Evolutionary conservation across 805 yeast genomes (phyloP), one percentile per base, ranked within the genome.

Genomic region (Lipomyces yamanashiensis): DNA sequence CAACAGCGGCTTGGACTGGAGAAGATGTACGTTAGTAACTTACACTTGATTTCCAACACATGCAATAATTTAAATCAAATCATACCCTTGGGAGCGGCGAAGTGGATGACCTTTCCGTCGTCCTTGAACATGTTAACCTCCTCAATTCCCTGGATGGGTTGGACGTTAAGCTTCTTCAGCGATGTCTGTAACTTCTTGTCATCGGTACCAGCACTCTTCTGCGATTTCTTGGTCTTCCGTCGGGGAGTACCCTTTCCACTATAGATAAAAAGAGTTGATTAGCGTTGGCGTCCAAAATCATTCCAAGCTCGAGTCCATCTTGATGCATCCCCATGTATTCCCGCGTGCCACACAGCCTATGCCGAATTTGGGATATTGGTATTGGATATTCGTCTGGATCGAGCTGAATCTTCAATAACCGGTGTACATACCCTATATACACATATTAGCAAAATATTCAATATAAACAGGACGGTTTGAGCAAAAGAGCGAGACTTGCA

Each of bases 81-180:
- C 70, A 7, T 55, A 68, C 71, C 71, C 52, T 95, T 96, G 71
- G 95, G 97, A 80, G 95, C 88, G 84, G 89, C 87, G 85, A 95
- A 91, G 83, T 93, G 97, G 80, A 93, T 82, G 70, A 95, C 97
- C 77, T 87, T 88, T 77, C 98, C 98, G 79, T 93, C 97, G 70
- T 91, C 97, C 80, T 84, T 89, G 89, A 95, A 92, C 84, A 93
- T 90, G 86, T 92, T 93, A 75, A 97, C 98, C 84, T 93, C 98
- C 78, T 91, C 96, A 74, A 93, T 87, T 75, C 89, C 91, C 71
- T 89, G 92, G 73, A 93, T 81, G 74, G 91, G 88, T 80, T 88
- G 90, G 71, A 92, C 96, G 80, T 89, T 88, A 78, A 93, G 84
- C 82, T 92, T 92, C 79, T 87, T 88, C 80, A 93, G 83, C 75